Base-by-base conservation (phyloP, 768 basidiomycete species). In the Gautieria morchelliformis region DNA sequence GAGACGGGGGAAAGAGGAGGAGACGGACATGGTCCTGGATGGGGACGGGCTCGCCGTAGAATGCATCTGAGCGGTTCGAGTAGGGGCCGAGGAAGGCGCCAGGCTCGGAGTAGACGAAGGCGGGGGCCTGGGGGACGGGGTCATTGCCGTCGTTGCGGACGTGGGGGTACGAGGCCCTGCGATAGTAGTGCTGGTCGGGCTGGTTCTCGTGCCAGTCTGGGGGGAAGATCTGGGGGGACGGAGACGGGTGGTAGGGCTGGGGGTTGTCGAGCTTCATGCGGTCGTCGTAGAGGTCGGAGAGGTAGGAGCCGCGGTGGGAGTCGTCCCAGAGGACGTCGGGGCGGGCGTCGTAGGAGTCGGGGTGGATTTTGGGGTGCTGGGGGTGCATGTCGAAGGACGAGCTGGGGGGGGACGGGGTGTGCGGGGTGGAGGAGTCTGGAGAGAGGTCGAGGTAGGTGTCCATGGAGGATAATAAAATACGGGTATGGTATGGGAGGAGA, bases 101-200 rank as follows among this genome's bases (percentile, higher is more conserved):
- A 50, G 75, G 75, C 60, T 76, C 74, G 55, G 69, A 71, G 68
- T 61, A 69, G 59, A 76, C 67, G 65, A 79, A 78, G 33, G 50
- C 20, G 24, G 75, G 71, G 66, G 67, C 72, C 66, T 58, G 75
- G 69, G 64, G 74, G 74, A 66, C 73, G 60, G 58, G 67, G 52
- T 79, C 77, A 52, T 78, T 76, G 58, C 78, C 76, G 70, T 91
- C 88, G 62, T 87, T 84, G 44, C 85, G 78, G 52, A 85, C 85
- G 65, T 83, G 84, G 47, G 88, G 88, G 70, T 81, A 89, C 0
- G 88, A 89, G 1, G 84, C 83, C 59, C 88, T 77, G 50, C 88
- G 84, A 60, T 74, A 42, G 14, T 69, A 70, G 10, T 71, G 62
- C 69, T 20, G 70, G 69, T n/a, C 70, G 70, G 27, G 50, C 8